Evolutionary conservation across 768 basidiomycete species (phyloP).

Genomic region (Rubroboletus pulcherrimus): DNA sequence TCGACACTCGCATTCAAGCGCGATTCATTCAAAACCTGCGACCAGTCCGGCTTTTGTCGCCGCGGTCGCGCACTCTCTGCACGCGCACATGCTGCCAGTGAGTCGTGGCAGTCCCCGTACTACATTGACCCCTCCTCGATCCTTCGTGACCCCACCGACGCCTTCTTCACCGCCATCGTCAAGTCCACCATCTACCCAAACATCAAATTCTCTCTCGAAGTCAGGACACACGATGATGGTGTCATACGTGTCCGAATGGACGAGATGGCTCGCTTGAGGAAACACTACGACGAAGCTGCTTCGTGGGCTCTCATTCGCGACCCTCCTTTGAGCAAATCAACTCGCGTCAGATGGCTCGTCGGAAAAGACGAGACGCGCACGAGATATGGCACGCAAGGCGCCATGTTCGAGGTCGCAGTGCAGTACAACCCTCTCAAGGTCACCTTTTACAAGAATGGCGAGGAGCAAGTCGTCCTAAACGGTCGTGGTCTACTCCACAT

Average conservation of each 20-base stretch:
- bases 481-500: slow-evolving; percentile 89
- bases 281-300: slow-evolving; percentile 89
- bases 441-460: slow-evolving; percentile 65
- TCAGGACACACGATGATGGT: slow-evolving; percentile 83
- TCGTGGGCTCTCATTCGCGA: slow-evolving; percentile 82
- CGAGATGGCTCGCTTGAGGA: slow-evolving; percentile 72
- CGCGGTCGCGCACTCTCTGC: slow-evolving; percentile 79
- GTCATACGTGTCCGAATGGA: slow-evolving; percentile 93
- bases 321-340: slow-evolving; percentile 52
- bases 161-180: slow-evolving; percentile 71
- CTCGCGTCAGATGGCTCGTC: slow-evolving; percentile 56
- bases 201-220: slow-evolving; percentile 74
- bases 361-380: slow-evolving; percentile 64
- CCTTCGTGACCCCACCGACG: slow-evolving; percentile 44
- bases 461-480: slow-evolving; percentile 85
- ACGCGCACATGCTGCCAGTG: slow-evolving; percentile 55
- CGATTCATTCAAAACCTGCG: slow-evolving; percentile 91
- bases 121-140: slow-evolving; percentile 60
- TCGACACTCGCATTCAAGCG: slow-evolving; percentile 59
- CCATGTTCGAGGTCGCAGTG: slow-evolving; percentile 63
- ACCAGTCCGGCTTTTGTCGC: slow-evolving; percentile 95
- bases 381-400: slow-evolving; percentile 59
- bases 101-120: slow-evolving; percentile 85
- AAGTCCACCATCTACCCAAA: slow-evolving; percentile 80
- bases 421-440: slow-evolving; percentile 74